Percentiles rank a stretch among this genome's conserved stretches.
Evolutionary conservation across 164 flowering plant genomes (phyloP).

Genomic region (Tetrastigma voinierianum): DNA sequence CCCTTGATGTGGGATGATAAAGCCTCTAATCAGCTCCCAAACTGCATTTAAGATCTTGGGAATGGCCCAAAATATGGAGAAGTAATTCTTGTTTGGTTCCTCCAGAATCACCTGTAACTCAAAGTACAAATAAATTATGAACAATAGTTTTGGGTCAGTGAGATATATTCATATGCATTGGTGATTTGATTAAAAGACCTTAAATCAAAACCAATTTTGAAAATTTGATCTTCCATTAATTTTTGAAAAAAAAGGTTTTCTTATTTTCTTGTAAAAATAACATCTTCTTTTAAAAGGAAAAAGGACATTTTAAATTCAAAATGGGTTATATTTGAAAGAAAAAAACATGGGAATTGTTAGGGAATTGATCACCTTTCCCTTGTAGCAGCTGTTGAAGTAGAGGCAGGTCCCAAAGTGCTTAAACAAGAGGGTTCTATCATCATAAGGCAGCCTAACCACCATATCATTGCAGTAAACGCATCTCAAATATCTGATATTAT

Average conservation of each 20-base stretch:
- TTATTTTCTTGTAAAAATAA: no score
- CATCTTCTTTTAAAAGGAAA: no score
- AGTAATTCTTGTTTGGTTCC: slow-evolving; percentile 80
- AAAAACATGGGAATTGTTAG: no score
- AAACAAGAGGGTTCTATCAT: slow-evolving; percentile 45
- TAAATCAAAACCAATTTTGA: no score
- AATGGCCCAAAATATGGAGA: slow-evolving; percentile 34
- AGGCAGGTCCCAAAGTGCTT: slow-evolving; percentile 75
- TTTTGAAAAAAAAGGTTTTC: no score
- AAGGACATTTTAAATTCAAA: no score
- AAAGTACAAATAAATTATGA: background rate
- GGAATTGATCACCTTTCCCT: slow-evolving; percentile 46
- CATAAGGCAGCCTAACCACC: slow-evolving; percentile 82
- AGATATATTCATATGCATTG: no score
- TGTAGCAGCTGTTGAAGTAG: slow-evolving; percentile 63
- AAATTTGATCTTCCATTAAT: no score
- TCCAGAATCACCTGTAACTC: slow-evolving; percentile 41
- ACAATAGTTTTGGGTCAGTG: no score
- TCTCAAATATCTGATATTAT: slow-evolving; percentile 51
- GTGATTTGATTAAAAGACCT: no score
- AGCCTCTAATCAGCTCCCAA: slow-evolving; percentile 67
- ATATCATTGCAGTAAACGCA: slow-evolving; percentile 75
- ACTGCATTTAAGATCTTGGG: slow-evolving; percentile 56
- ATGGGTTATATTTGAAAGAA: no score
- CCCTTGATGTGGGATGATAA: slow-evolving; percentile 42